Conservation (phyloP, 169 alveolate genomes). For the Eimeria necatrix region DNA sequence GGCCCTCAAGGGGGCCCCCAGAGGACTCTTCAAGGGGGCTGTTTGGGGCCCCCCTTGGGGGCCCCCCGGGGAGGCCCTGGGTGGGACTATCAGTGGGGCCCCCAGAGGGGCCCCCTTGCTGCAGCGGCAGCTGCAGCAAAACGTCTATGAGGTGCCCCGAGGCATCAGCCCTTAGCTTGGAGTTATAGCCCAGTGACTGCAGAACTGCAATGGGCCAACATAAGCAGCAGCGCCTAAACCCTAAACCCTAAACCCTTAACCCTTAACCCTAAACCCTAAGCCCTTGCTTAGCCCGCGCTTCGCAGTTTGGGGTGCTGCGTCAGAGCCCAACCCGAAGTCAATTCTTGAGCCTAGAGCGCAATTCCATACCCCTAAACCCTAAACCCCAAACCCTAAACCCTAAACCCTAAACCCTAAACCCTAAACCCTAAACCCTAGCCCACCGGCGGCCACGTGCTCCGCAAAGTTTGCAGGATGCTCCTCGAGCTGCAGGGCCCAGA, state of each 20-base stretch:
- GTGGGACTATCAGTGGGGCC: neutral
- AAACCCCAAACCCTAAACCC: too few species aligned
- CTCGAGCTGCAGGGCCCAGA: constrained; percentile 80
- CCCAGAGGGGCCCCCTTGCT: neutral
- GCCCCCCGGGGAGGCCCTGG: constrained; percentile 2
- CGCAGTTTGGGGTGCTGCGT: too few species aligned
- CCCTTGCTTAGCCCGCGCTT: too few species aligned
- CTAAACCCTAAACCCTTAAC: constrained; percentile 22
- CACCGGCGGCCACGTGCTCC: constrained; percentile 69
- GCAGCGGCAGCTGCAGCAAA: constrained; percentile 47
- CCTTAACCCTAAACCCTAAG: too few species aligned
- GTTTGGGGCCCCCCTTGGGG: neutral
- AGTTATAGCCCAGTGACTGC: constrained; percentile 1
- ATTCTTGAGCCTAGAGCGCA: too few species aligned
- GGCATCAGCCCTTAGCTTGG: constrained; percentile 49
- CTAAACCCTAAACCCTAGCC: neutral
- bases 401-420: neutral
- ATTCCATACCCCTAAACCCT: too few species aligned
- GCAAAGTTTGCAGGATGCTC: constrained; percentile 79
- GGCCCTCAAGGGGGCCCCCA: too few species aligned
- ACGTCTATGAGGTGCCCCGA: constrained; percentile 76
- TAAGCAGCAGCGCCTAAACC: neutral
- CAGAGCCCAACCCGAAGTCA: too few species aligned
- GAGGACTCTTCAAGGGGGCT: too few species aligned
- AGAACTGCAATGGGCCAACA: neutral